A percentile compares a stretch with the other conserved stretches of the same genome.
Conservation (phyloP, 257 asterid genomes). For the Galeopsis tetrahit region DNA sequence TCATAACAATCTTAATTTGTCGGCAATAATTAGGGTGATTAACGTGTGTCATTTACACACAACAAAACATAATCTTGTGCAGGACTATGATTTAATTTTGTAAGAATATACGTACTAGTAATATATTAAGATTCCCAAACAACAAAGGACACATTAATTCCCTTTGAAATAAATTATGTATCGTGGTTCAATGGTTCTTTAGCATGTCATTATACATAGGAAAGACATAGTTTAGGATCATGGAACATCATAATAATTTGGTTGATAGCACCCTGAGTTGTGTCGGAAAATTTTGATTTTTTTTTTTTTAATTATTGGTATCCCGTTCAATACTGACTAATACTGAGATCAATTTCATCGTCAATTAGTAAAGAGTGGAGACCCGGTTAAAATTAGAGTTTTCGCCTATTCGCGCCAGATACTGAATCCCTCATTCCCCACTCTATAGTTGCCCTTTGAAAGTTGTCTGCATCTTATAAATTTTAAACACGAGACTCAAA, state of each 20-base stretch:
- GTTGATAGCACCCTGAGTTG: background rate
- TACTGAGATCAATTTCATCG: too few species aligned
- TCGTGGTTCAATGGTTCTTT: constrained; percentile 30
- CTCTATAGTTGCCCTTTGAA: too few species aligned
- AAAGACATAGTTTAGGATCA: constrained; percentile 4
- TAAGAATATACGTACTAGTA: constrained; percentile 38
- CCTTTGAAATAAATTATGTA: constrained; percentile 29
- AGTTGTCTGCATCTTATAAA: too few species aligned
- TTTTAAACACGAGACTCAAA: too few species aligned
- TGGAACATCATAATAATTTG: constrained; percentile 6
- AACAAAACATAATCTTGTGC: constrained; percentile 49
- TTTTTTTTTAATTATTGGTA: too few species aligned
- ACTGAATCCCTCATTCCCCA: too few species aligned
- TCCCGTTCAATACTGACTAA: too few species aligned
- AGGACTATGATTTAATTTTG: constrained; percentile 16
- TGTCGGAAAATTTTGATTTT: too few species aligned
- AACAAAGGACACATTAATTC: constrained; percentile 49
- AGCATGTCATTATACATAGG: constrained; percentile 32
- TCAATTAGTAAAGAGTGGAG: too few species aligned
- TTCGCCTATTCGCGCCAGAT: too few species aligned
- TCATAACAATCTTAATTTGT: constrained; percentile 43
- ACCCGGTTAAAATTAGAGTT: too few species aligned
- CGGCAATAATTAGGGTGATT: constrained; percentile 53
- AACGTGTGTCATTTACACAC: constrained; percentile 36
- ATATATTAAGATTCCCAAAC: constrained; percentile 46